Percentiles rank a stretch among this genome's conserved stretches.
These are phyloP conservation scores for Eimeria praecox DNA, from an alignment of 169 alveolate genomes.

Conservation along the genomic window DNA sequence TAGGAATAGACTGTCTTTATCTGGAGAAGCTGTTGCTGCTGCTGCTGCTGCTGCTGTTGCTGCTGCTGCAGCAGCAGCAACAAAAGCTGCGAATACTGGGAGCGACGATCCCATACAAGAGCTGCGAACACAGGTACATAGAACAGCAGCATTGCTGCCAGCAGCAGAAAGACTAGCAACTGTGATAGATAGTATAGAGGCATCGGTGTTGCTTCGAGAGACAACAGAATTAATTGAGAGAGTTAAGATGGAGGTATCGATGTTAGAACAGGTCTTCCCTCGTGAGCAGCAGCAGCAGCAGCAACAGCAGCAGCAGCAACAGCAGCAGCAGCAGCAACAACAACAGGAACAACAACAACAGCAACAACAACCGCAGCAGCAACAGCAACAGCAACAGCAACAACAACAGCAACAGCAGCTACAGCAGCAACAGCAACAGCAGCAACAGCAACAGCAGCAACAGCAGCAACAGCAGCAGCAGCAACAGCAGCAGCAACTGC, in stretches of 20 bases:
- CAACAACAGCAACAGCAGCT: no score
- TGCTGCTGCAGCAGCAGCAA: background rate
- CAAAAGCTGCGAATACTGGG: no score
- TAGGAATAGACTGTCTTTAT: no score
- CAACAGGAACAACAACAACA: no score
- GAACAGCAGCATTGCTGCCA: conserved; percentile 40
- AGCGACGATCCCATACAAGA: background rate
- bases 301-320: background rate
- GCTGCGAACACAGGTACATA: conserved; percentile 5
- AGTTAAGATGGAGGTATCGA: background rate
- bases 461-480: background rate
- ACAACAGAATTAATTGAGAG: background rate
- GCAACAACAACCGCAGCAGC: background rate
- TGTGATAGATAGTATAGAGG: background rate
- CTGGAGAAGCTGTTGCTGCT: background rate
- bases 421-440: background rate
- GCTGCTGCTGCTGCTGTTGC: background rate
- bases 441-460: background rate
- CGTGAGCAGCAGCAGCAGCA: background rate
- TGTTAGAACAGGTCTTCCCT: background rate
- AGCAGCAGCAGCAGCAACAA: conserved; percentile 13
- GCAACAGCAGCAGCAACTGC: background rate
- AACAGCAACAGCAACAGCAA: background rate
- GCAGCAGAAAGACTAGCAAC: conserved; percentile 37
- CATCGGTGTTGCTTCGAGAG: background rate